A percentile compares a stretch with the other conserved stretches of the same genome.
These are phyloP conservation scores for Cercospora sojina DNA, from an alignment of 2,329 filamentous ascomycete genomes.

Conservation along the genomic window DNA sequence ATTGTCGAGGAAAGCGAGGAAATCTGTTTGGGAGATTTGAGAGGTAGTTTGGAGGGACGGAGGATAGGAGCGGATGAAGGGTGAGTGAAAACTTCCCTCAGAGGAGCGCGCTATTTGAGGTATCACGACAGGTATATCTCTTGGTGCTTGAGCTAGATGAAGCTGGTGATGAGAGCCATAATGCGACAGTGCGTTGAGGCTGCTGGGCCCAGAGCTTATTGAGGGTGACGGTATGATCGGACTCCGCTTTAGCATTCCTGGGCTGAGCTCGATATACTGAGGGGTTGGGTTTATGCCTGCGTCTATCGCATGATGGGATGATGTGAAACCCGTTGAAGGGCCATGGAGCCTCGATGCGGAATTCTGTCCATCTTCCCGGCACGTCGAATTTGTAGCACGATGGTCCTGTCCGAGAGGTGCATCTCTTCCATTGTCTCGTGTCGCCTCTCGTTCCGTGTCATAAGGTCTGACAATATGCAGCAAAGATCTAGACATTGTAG, in stretches of 20 bases:
- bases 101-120: neutral
- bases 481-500: neutral
- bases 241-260: neutral
- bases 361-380: no score
- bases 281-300: neutral
- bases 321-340: neutral
- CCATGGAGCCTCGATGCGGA: no score
- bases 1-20: slow-evolving; percentile 34
- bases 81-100: neutral
- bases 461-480: neutral
- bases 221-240: neutral
- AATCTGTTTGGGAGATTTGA: slow-evolving; percentile 21
- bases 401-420: no score
- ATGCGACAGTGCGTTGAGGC: neutral
- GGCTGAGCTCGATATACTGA: neutral
- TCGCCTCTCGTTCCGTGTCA: neutral
- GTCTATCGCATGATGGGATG: neutral
- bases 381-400: no score
- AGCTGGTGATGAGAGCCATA: neutral
- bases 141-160: neutral
- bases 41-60: neutral
- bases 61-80: neutral
- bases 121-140: neutral
- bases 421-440: neutral
- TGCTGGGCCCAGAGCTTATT: neutral